Evolutionary conservation across 306 rosid genomes (phyloP).

Genomic region (Dalbergia cultrata): DNA sequence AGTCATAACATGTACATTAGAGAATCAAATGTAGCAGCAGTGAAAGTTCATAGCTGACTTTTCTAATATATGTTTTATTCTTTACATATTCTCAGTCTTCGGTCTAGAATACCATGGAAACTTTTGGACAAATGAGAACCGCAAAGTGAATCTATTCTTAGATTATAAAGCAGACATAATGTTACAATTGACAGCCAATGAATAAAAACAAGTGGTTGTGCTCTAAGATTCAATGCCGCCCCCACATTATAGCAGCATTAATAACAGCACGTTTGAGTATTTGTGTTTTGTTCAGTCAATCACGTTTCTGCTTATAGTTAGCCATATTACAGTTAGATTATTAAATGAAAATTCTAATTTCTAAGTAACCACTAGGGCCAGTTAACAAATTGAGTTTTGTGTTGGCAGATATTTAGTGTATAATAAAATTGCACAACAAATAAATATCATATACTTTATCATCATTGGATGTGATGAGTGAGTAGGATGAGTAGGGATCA

Average conservation of each 20-base stretch:
- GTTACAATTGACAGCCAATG: conserved; percentile 27
- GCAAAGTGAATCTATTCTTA: neutral
- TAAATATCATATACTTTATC: too few relatives aligned
- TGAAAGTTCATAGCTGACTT: conserved; percentile 26
- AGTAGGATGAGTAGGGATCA: too few relatives aligned
- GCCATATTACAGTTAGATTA: too few relatives aligned
- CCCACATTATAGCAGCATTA: conserved; percentile 20
- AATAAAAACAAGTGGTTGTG: neutral
- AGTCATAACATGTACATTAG: neutral
- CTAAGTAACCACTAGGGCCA: too few relatives aligned
- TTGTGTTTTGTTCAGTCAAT: conserved; percentile 54
- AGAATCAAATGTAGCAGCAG: conserved; percentile 40
- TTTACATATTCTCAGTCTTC: too few relatives aligned
- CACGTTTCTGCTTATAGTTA: conserved; percentile 55
- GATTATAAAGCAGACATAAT: conserved; percentile 31
- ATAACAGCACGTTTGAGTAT: conserved; percentile 26
- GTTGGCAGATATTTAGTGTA: too few relatives aligned
- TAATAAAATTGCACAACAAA: too few relatives aligned
- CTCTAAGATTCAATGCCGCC: conserved; percentile 47
- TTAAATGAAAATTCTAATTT: too few relatives aligned
- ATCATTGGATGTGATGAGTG: too few relatives aligned
- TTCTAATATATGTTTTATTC: conserved; percentile 12
- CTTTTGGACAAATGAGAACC: conserved; percentile 7
- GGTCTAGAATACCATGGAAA: too few relatives aligned
- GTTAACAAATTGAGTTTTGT: too few relatives aligned